Conservation (phyloP, 192 early-diverging fungal genomes). For the Backusella parvicylindrica region DNA sequence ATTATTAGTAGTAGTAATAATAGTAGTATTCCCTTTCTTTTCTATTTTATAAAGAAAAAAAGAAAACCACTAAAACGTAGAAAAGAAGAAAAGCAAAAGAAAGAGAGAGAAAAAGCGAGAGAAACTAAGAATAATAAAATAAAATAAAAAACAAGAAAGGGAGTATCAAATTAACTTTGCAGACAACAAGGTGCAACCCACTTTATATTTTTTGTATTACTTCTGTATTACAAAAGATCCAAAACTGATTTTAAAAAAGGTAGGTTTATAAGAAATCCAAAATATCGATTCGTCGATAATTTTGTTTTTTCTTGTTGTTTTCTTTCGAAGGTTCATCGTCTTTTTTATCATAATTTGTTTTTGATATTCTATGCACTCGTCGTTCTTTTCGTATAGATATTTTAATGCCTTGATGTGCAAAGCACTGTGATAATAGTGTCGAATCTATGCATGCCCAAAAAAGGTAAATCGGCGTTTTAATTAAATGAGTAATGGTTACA, state of each 20-base stretch:
- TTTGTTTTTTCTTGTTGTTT: not conserved
- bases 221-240: not conserved
- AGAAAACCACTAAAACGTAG: not conserved
- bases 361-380: not conserved
- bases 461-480: not conserved
- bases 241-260: not conserved
- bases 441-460: conserved; percentile 7
- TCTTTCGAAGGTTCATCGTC: not conserved
- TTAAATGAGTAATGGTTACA: not conserved
- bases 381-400: conserved; percentile 18
- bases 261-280: not conserved
- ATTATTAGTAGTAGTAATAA: not conserved
- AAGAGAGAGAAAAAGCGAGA: not conserved
- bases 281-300: conserved; percentile 11
- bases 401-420: conserved; percentile 20
- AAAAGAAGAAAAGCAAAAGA: not conserved
- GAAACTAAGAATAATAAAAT: conserved; percentile 1
- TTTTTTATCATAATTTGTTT: not conserved
- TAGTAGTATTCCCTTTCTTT: not conserved
- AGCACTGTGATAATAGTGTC: conserved; percentile 8
- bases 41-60: not conserved
- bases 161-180: not conserved
- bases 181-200: conserved; percentile 1
- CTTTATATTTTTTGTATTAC: conserved; percentile 3
- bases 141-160: not conserved